A percentile compares a stretch with the other conserved stretches of the same genome.
These are phyloP conservation scores for Cyclospora cayetanensis DNA, from an alignment of 169 alveolate genomes.

Conservation along the genomic window DNA sequence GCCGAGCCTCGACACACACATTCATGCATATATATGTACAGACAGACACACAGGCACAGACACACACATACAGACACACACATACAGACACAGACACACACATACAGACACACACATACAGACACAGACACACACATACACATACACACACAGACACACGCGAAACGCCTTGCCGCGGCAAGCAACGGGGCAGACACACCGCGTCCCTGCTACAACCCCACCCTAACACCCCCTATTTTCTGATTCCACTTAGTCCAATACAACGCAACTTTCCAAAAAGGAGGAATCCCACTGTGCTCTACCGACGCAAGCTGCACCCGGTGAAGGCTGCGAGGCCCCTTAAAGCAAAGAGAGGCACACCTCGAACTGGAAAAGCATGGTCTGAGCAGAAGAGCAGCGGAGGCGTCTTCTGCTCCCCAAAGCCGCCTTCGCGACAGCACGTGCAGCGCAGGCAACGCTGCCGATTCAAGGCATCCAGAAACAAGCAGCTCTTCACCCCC, in stretches of 20 bases:
- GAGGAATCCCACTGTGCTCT: neutral
- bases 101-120: neutral
- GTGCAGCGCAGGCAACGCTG: neutral
- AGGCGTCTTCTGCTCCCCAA: neutral
- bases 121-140: neutral
- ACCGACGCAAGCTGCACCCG: neutral
- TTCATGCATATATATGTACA: neutral
- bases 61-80: neutral
- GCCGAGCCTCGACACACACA: no score
- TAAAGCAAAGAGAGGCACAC: neutral
- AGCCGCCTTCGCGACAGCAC: neutral
- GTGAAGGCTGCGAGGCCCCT: neutral
- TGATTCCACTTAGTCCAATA: no score
- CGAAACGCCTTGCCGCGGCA: neutral
- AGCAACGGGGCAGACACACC: neutral
- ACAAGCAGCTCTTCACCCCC: neutral
- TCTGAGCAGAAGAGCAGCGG: neutral
- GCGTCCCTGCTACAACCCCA: neutral
- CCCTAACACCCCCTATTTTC: no score
- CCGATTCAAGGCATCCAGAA: neutral
- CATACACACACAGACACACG: neutral
- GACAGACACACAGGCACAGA: neutral
- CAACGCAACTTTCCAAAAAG: no score
- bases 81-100: neutral
- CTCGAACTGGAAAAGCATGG: neutral